phyloP scores from a whole-genome alignment of 805 yeast species.

The Pichia scutulata region DNA sequence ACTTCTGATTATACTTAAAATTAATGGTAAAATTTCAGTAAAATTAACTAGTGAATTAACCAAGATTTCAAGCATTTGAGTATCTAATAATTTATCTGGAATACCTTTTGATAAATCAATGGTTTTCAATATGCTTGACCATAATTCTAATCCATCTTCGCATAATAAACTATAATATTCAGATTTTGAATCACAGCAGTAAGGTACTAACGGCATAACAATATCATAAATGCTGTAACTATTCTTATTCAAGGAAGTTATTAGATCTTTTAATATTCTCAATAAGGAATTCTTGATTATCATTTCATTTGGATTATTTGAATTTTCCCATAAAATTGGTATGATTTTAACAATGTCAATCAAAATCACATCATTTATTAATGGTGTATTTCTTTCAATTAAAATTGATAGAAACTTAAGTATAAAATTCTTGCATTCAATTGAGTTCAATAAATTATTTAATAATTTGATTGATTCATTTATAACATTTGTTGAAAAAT shows the following conservation, averaged over 20 bases:
- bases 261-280: conserved; percentile 51
- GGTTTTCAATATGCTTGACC: conserved; percentile 64
- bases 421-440: conserved; percentile 73
- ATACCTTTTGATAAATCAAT: conserved; percentile 35
- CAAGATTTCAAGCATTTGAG: conserved; percentile 38
- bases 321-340: conserved; percentile 71
- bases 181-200: conserved; percentile 56
- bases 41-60: conserved; percentile 55
- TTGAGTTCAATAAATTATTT: conserved; percentile 40
- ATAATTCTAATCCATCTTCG: conserved; percentile 83
- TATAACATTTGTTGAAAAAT: conserved; percentile 38
- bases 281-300: conserved; percentile 44
- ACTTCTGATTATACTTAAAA: conserved; percentile 55
- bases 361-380: conserved; percentile 44
- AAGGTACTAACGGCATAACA: conserved; percentile 54
- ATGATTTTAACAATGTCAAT: conserved; percentile 44
- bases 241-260: conserved; percentile 46
- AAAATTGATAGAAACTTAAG: conserved; percentile 61
- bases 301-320: conserved; percentile 36
- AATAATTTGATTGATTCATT: conserved; percentile 42
- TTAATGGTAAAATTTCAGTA: conserved; percentile 65
- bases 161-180: conserved; percentile 48
- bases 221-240: conserved; percentile 44
- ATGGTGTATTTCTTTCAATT: conserved; percentile 57
- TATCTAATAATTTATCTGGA: conserved; percentile 33